Percentiles rank a stretch among this genome's conserved stretches.
These are phyloP conservation scores for Diaporthe eres DNA, from an alignment of 2,329 filamentous ascomycete species.

Conservation along the genomic window DNA sequence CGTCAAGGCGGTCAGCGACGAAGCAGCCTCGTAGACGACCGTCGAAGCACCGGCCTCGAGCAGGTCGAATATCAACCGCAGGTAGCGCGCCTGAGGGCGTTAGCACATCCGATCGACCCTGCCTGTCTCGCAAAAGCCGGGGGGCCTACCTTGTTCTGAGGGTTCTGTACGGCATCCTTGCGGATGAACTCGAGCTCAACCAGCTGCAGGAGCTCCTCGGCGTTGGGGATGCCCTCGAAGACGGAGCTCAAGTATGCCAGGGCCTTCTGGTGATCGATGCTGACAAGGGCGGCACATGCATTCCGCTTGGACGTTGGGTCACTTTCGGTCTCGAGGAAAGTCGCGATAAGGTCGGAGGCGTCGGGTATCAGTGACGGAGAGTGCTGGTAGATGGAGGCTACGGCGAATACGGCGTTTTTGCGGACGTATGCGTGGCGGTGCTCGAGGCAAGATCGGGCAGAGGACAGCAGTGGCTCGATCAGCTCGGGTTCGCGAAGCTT, in stretches of 20 bases:
- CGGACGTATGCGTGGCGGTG: conserved; percentile 98
- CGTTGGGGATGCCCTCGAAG: conserved; percentile 94
- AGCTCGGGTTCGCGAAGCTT: conserved; percentile 96
- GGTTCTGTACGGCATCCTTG: conserved; percentile 95
- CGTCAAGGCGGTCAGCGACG: conserved; percentile 92
- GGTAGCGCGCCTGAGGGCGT: conserved; percentile 79
- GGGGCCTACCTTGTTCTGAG: conserved; percentile 85
- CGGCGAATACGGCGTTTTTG: conserved; percentile 97
- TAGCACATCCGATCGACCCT: conserved; percentile 44
- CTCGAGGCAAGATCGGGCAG: conserved; percentile 91
- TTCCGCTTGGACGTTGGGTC: conserved; percentile 98
- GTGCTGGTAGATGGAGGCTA: conserved; percentile 92
- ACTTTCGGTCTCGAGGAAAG: conserved; percentile 90
- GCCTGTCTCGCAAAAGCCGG: background rate
- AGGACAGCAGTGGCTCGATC: conserved; percentile 94
- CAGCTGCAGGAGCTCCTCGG: conserved; percentile 92
- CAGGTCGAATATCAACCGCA: conserved; percentile 95
- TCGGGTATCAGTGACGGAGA: conserved; percentile 94
- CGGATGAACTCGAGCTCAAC: conserved; percentile 97
- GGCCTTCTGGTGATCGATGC: conserved; percentile 94
- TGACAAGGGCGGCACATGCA: conserved; percentile 91
- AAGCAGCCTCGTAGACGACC: conserved; percentile 97
- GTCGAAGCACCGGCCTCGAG: conserved; percentile 94
- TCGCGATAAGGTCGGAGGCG: conserved; percentile 90
- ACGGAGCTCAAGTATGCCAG: conserved; percentile 88